Evolutionary conservation across 345 rosid species (phyloP).

Genomic region (Tarenaya hassleriana): DNA sequence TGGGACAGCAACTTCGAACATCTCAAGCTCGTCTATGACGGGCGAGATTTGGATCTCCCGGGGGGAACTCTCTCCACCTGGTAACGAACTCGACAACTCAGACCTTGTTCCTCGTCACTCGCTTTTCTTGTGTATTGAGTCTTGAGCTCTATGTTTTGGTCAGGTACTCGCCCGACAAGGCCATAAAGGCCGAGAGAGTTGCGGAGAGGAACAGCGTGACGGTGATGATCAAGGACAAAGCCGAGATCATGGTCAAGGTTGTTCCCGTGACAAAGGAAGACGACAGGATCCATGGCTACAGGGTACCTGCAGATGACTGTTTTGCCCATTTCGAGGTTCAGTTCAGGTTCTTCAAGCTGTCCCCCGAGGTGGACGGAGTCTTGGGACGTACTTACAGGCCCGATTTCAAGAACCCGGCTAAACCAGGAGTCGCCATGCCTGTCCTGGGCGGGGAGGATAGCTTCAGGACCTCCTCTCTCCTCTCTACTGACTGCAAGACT

Average conservation of each 20-base stretch:
- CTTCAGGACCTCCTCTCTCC: constrained; percentile 33
- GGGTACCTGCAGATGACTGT: constrained; percentile 36
- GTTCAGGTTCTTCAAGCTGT: constrained; percentile 37
- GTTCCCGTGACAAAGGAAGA: constrained; percentile 54
- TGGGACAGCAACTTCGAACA: constrained; percentile 45
- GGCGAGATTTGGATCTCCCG: constrained; percentile 26
- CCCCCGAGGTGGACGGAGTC: constrained; percentile 43
- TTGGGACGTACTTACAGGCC: constrained; percentile 46
- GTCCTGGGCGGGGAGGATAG: constrained; percentile 38
- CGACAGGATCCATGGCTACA: constrained; percentile 39
- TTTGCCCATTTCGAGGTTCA: constrained; percentile 50
- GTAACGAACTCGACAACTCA: constrained; percentile 24
- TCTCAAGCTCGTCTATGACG: constrained; percentile 40
- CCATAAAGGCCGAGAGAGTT: constrained; percentile 36
- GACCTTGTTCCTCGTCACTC: no score
- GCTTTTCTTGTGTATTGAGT: no score
- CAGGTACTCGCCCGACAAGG: constrained; percentile 13
- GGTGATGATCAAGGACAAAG: constrained; percentile 25
- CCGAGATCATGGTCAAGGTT: constrained; percentile 39
- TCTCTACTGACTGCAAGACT: constrained; percentile 27
- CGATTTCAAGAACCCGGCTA: constrained; percentile 45
- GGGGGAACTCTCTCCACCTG: constrained; percentile 39
- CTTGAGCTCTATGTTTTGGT: no score
- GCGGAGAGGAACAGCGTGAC: constrained; percentile 35
- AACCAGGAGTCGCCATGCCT: constrained; percentile 45